Base-by-base conservation (phyloP, 108 stramenopile genomes). In the Nitzschia putrida region DNA sequence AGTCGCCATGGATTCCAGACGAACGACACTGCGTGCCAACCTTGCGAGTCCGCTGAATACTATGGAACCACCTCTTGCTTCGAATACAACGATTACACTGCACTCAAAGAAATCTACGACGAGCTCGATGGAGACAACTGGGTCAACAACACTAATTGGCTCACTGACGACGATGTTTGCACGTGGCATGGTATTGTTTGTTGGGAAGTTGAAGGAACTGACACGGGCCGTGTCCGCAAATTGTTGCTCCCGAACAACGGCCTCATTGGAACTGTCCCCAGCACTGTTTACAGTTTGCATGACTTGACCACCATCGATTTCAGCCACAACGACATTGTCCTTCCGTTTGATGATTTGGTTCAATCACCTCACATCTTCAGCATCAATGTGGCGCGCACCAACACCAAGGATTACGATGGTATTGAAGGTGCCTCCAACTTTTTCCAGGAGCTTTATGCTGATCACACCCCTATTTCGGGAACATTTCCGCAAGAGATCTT, bases 171-270 rank as follows among this genome's bases (percentile, higher is more conserved):
- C 23, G 68, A 75, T 25, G 42, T 61, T 24, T 75, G 74, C 29
- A 53, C 34, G 23, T 75, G 74, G 74, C 65, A 75, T 26, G 74
- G 74, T 24, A 61, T 90, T 39, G 74, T 45, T 21, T 90, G 89
- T 44, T 73, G 67, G 60, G 49, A 68, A 8, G 23, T 64, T 18
- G 67, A 55, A 53, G 67, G 69, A 22, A 38, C 63, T 22, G 50
- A 64, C 37, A 52, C 49, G 13, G 63, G 56, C 7, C 24, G 72
- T 38, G 44, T 66, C 42, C 64, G 72, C 38, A 72, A 72, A 52
- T 8, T 72, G 25, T 34, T 54, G 45, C 72, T 80, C 7, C 57
- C 68, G 23, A 23, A 59, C 20, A 80, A 80, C 50, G 64, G 64
- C 42, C 39, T 81, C 22, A 43, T 45, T 7, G 80, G 75, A 8